phyloP scores from a whole-genome alignment of 164 flowering plant species.

The Brasenia schreberi region DNA sequence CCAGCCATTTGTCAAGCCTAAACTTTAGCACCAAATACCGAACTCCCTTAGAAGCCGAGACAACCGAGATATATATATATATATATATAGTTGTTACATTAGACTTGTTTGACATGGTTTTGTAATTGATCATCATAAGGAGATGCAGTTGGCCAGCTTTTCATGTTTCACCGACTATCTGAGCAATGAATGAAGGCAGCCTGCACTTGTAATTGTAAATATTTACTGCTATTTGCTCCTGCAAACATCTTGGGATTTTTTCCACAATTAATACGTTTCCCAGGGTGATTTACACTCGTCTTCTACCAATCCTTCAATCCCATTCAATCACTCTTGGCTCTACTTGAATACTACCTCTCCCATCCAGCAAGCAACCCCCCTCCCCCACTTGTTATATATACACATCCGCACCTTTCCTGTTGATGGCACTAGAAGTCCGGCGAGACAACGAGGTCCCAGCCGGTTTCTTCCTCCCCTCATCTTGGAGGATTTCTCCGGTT shows the following conservation, averaged over 20 bases:
- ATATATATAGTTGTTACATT: background rate
- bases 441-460: background rate
- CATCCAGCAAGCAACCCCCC: background rate
- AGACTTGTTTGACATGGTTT: background rate
- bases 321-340: slow-evolving; percentile 15
- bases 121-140: slow-evolving; percentile 1
- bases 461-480: background rate
- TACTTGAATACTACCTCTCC: background rate
- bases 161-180: slow-evolving; percentile 18
- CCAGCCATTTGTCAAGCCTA: background rate
- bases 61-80: too few relatives aligned
- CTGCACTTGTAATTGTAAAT: slow-evolving; percentile 43
- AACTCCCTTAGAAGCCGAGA: too few relatives aligned
- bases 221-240: slow-evolving; percentile 38
- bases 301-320: slow-evolving; percentile 51
- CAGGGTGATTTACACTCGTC: slow-evolving; percentile 34
- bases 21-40: background rate
- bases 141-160: slow-evolving; percentile 5
- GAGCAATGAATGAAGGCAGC: slow-evolving; percentile 38
- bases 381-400: background rate
- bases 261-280: slow-evolving; percentile 60
- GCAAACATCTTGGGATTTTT: slow-evolving; percentile 33
- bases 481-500: slow-evolving; percentile 1
- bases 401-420: background rate
- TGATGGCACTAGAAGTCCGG: background rate